These are phyloP conservation scores for Claviceps lovelessii DNA, from an alignment of 2,329 filamentous ascomycete species.

Conservation along the genomic window DNA sequence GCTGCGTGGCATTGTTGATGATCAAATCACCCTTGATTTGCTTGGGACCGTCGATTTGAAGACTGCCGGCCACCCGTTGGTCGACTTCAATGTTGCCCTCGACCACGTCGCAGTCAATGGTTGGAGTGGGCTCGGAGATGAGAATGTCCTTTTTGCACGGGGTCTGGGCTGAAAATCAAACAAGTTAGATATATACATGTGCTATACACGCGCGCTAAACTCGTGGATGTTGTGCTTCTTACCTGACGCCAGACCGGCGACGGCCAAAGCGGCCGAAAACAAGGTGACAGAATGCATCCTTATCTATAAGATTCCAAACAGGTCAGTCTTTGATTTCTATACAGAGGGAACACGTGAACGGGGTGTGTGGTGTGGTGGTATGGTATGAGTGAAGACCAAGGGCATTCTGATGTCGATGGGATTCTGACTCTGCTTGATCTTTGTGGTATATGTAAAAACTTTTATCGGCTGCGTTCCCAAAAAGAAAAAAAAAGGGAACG, in stretches of 20 bases:
- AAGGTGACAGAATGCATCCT: conserved; percentile 32
- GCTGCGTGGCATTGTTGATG: conserved; percentile 41
- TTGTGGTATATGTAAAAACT: conserved; percentile 7
- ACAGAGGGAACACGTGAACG: not conserved
- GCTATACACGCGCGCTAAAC: not conserved
- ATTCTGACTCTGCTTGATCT: conserved; percentile 9
- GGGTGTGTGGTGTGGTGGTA: not conserved
- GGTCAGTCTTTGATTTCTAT: not conserved
- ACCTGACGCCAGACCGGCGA: conserved; percentile 30
- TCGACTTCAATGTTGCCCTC: conserved; percentile 54
- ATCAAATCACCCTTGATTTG: conserved; percentile 43
- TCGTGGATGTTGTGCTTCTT: conserved; percentile 15
- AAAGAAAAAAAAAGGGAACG: not conserved
- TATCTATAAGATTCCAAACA: conserved; percentile 9
- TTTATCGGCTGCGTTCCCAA: conserved; percentile 13
- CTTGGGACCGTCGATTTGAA: conserved; percentile 48
- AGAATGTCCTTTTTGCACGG: conserved; percentile 40
- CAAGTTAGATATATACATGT: not conserved
- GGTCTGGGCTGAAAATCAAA: conserved; percentile 14
- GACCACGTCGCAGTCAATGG: conserved; percentile 54
- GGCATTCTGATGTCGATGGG: not conserved
- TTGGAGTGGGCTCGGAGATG: conserved; percentile 46
- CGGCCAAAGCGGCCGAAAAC: conserved; percentile 30
- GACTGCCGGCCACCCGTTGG: conserved; percentile 35
- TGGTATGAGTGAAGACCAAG: not conserved